Evolutionary conservation across 495 filamentous ascomycete species (phyloP), one percentile per base, ranked within the genome.

Genomic region (Zalerion maritima): DNA sequence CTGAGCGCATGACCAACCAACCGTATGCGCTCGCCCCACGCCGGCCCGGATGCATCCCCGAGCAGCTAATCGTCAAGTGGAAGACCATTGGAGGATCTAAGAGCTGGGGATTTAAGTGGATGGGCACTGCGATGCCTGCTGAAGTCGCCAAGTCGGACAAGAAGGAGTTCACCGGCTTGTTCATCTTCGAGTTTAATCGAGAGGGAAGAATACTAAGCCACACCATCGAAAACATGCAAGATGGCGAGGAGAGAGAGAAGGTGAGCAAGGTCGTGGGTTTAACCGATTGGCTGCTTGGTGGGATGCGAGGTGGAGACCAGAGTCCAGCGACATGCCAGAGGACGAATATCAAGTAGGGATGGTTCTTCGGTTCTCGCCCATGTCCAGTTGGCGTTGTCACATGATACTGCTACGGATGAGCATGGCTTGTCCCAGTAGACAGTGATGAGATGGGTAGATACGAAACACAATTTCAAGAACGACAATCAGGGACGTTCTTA

Each of bases 141-240:
- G 22, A 29, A 22, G 20, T 35, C 4, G 32, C 34, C 16, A 53
- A 55, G 34, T 8, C 21, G 8, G 11, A 8, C 19, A 55, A 47
- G 25, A 59, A 69, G 17, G 78, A 77, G 43, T 87, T 86, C 47
- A 73, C 61, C 20, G 89, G 89, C 0, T 39, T 94, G 10, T 97
- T 97, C 49, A 71, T 92, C 26, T 97, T 97, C 54, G 81, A 89
- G 30, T 97, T 97, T 52, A 91, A 97, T 45, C 70, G 77, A 35
- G 73, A 91, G 38, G 89, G 91, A 2, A 60, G 84, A 28, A 73
- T 97, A 15, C 39, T 77, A 26, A 75, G 64, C 30, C 89, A 96
- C 56, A 89, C 80, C 0, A 96, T 97, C 46, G 89, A 97, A 54
- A 82, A 93, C 60, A 78, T 75, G 6, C 77, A 94, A 42, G 75